Conservation (phyloP, 768 basidiomycete genomes). For the Piloderma croceum region DNA sequence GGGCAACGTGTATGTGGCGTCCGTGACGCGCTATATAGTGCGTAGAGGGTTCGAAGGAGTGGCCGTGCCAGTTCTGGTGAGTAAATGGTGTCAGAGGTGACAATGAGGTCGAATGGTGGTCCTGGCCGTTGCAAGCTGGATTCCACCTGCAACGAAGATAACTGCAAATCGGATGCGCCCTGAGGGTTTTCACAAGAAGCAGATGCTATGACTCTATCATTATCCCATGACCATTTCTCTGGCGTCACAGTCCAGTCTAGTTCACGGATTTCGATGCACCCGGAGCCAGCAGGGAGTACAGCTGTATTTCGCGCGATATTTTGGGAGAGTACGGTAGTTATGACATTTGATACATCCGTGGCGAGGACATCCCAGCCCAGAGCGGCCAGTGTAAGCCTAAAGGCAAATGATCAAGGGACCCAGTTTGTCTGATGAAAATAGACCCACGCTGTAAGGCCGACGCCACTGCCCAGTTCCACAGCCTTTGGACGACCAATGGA, state of each 20-base stretch:
- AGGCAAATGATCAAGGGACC: slow-evolving; percentile 2
- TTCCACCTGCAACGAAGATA: too few species aligned
- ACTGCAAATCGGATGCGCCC: slow-evolving; percentile 12
- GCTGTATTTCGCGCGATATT: slow-evolving; percentile 54
- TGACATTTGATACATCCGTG: slow-evolving; percentile 65
- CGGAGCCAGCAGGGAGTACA: slow-evolving; percentile 28
- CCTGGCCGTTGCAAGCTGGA: too few species aligned
- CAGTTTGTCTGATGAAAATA: slow-evolving; percentile 1
- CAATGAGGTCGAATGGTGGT: slow-evolving; percentile 70
- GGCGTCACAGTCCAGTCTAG: slow-evolving; percentile 67
- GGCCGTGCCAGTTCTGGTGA: slow-evolving; percentile 53
- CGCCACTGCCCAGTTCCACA: slow-evolving; percentile 73
- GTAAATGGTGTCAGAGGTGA: slow-evolving; percentile 84
- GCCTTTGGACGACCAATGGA: neutral
- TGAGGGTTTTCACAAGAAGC: slow-evolving; percentile 16
- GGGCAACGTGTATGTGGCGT: slow-evolving; percentile 31
- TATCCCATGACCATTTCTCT: slow-evolving; percentile 51
- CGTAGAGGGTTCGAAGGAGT: slow-evolving; percentile 61
- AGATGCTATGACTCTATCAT: slow-evolving; percentile 33
- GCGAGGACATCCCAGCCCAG: slow-evolving; percentile 72
- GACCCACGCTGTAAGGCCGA: slow-evolving; percentile 71
- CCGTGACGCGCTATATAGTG: slow-evolving; percentile 37
- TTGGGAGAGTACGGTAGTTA: slow-evolving; percentile 51
- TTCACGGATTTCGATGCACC: slow-evolving; percentile 52
- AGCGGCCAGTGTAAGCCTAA: slow-evolving; percentile 58